Evolutionary conservation across 305 asterid genomes (phyloP).

Genomic region (Lippia alba): DNA sequence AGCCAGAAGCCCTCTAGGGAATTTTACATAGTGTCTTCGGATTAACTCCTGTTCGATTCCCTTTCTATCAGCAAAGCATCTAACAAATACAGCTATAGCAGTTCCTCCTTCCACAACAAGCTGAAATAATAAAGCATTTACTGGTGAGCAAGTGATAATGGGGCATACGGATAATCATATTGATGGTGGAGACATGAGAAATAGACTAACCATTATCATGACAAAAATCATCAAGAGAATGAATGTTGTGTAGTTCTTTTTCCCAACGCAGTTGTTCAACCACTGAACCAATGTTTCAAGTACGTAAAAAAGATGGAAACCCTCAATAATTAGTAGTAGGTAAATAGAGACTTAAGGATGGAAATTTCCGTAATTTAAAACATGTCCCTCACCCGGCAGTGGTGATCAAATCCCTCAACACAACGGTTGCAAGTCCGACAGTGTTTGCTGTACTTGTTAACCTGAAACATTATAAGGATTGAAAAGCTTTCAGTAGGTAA

Average conservation of each 20-base stretch:
- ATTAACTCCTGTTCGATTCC: constrained; percentile 68
- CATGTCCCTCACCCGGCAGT: constrained; percentile 76
- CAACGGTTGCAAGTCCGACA: constrained; percentile 97
- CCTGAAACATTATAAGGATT: constrained; percentile 48
- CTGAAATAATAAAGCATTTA: constrained; percentile 45
- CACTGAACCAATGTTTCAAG: constrained; percentile 56
- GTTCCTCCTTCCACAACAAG: constrained; percentile 86
- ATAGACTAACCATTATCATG: constrained; percentile 74
- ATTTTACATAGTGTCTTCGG: constrained; percentile 53
- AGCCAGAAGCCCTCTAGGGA: constrained; percentile 87
- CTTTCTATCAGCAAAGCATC: constrained; percentile 86
- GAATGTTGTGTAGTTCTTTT: constrained; percentile 93
- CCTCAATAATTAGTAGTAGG: constrained; percentile 11
- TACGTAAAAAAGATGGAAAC: neutral
- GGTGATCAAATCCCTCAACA: constrained; percentile 98
- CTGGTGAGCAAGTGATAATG: neutral
- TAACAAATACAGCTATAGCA: constrained; percentile 79
- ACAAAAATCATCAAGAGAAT: constrained; percentile 79
- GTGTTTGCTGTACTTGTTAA: constrained; percentile 91
- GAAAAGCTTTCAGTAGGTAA: constrained; percentile 12
- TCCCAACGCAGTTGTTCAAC: constrained; percentile 98
- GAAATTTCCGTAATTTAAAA: constrained; percentile 20
- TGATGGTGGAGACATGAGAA: constrained; percentile 11
- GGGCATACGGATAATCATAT: neutral
- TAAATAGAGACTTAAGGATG: constrained; percentile 14